Evolutionary conservation across 2,329 filamentous ascomycete genomes (phyloP), one percentile per base, ranked within the genome.

Genomic region (Diaporthe eres): DNA sequence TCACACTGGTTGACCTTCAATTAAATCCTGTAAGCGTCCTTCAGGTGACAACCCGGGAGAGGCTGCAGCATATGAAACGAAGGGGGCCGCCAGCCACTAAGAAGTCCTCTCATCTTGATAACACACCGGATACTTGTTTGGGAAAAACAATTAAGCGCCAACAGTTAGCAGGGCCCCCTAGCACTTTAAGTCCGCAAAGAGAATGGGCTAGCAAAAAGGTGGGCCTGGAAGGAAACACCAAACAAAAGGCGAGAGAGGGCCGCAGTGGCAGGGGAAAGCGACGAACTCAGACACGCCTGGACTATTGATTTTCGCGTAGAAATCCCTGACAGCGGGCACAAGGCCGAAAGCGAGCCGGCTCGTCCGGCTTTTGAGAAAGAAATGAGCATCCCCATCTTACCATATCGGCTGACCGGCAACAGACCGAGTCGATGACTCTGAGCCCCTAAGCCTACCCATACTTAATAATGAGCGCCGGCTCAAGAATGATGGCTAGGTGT

Each of bases 61-160:
- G 65, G 49, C 49, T 70, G 65, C 65, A 70, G 49, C 13, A 70
- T 42, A 12, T 70, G 65, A 70, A 70, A 70, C 65, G 47, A 28
- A 70, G 47, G 47, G 42, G 47, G 13, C 22, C 47, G 49, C 37
- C n/a, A 28, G 49, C 49, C 65, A 55, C 34, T 39, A 55, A 28
- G 31, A 55, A 55, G 34, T 70, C 65, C 65, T 70, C 65, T 70
- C 65, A 70, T 70, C n/a, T 70, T 70, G 65, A 70, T 42, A 55
- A 47, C 49, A 22, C 10, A 19, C 65, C 42, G 65, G 47, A 34
- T n/a, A 55, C 49, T 55, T 53, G 34, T 39, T 55, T 68, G 22
- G 61, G 31, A 1, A 42, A 53, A 70, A 70, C 34, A 53, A 70
- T 55, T 13, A 70, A 70, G 65, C 65, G 65, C 65, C 49, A 55